Percentiles rank a stretch among this genome's conserved stretches.
Evolutionary conservation across 257 asterid genomes (phyloP).

Genomic region (Henckelia pumila): DNA sequence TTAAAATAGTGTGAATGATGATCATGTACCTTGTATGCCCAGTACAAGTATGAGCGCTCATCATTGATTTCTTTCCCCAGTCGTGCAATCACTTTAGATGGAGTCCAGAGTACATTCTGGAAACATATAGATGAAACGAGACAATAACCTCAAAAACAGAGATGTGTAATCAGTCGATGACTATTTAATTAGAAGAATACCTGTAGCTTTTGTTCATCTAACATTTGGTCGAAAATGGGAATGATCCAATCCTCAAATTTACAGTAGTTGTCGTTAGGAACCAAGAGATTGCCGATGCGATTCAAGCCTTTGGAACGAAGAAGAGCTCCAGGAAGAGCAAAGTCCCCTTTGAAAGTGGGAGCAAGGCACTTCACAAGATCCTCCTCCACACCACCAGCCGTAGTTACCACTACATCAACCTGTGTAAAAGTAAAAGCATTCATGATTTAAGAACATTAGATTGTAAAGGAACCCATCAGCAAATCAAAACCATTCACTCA

Average conservation of each 20-base stretch:
- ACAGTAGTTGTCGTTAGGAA: conserved; percentile 93
- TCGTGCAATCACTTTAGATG: conserved; percentile 87
- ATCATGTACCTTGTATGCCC: conserved; percentile 79
- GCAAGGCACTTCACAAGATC: conserved; percentile 97
- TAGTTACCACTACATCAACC: conserved; percentile 93
- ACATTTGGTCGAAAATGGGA: conserved; percentile 84
- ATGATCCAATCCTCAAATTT: conserved; percentile 96
- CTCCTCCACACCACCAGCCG: conserved; percentile 99
- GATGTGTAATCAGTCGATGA: no score
- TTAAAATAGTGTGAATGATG: no score
- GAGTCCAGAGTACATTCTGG: conserved; percentile 83
- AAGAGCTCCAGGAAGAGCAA: conserved; percentile 77
- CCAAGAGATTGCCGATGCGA: conserved; percentile 87
- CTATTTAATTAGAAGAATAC: conserved; percentile 39
- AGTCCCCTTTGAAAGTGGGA: conserved; percentile 80
- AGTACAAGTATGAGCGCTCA: conserved; percentile 79
- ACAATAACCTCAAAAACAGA: no score
- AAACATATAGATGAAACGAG: background rate
- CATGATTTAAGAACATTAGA: no score
- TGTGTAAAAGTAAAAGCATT: no score
- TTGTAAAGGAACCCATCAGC: no score
- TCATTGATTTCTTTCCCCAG: conserved; percentile 80
- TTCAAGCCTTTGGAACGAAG: conserved; percentile 88
- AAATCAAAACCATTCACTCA: no score
- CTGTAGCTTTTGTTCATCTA: conserved; percentile 67